Conservation (phyloP, 306 rosid species). For the Cucumis hystrix region DNA sequence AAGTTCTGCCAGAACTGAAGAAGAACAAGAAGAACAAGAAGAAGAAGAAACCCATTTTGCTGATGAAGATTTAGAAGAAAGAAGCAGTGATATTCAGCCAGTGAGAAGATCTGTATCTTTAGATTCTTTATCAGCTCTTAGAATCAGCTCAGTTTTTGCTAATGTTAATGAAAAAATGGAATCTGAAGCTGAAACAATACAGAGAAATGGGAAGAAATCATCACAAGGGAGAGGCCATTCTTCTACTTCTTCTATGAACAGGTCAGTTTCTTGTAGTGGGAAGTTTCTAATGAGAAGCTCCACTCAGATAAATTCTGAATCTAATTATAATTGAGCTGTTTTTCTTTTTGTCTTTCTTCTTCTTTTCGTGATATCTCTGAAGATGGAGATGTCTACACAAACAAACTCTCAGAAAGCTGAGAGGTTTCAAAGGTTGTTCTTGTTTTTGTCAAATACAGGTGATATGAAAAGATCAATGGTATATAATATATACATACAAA, state of each 20-base stretch:
- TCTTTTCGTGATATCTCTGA: background rate
- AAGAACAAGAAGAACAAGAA: background rate
- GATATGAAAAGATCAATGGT: background rate
- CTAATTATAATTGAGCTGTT: background rate
- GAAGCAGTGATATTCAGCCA: slow-evolving; percentile 1
- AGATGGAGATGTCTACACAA: background rate
- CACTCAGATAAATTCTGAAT: background rate
- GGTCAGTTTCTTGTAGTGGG: slow-evolving; percentile 55
- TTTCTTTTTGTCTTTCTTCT: background rate
- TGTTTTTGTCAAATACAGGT: background rate
- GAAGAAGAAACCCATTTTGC: background rate
- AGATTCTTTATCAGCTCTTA: slow-evolving; percentile 34
- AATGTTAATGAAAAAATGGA: background rate
- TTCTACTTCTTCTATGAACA: slow-evolving; percentile 31
- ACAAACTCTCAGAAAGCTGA: slow-evolving; percentile 27
- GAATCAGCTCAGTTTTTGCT: slow-evolving; percentile 16
- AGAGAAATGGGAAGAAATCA: background rate
- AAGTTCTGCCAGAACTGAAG: slow-evolving; percentile 4
- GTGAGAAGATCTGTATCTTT: slow-evolving; percentile 54
- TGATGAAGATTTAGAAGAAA: background rate
- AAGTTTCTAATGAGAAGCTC: slow-evolving; percentile 10
- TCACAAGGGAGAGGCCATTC: slow-evolving; percentile 18
- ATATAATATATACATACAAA: background rate
- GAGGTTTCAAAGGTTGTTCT: slow-evolving; percentile 6
- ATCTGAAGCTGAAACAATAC: background rate